Conservation (phyloP, 192 early-diverging fungal species). For the Pilaira anomala region DNA sequence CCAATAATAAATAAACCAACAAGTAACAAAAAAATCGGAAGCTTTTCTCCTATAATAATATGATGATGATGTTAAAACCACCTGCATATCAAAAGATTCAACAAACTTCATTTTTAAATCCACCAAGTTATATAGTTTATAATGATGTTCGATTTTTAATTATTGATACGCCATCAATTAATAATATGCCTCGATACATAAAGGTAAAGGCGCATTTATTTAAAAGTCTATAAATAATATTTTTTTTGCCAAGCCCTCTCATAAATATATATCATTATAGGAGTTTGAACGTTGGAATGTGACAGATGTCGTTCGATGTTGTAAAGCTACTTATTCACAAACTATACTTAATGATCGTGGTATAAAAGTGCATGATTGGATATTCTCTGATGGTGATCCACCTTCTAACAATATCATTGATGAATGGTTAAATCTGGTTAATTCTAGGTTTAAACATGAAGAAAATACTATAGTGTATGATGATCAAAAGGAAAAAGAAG, state of each 20-base stretch:
- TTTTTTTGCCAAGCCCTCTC: background rate
- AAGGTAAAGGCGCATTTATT: too few species aligned
- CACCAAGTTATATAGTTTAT: conserved; percentile 64
- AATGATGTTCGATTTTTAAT: conserved; percentile 71
- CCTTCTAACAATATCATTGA: conserved; percentile 58
- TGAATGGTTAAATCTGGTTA: conserved; percentile 70
- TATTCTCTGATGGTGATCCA: conserved; percentile 65
- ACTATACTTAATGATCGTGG: conserved; percentile 47
- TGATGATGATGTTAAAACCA: conserved; percentile 6
- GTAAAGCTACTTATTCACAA: conserved; percentile 75
- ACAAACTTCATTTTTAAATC: conserved; percentile 44
- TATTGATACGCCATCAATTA: conserved; percentile 71
- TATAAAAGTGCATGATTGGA: conserved; percentile 70
- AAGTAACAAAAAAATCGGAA: too few species aligned
- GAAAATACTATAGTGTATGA: background rate
- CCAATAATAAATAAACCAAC: too few species aligned
- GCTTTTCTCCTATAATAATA: too few species aligned
- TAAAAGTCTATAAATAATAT: background rate
- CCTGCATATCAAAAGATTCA: conserved; percentile 9
- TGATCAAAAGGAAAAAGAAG: background rate
- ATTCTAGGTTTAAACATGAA: conserved; percentile 40
- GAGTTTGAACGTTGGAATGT: conserved; percentile 65
- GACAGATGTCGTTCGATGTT: conserved; percentile 77
- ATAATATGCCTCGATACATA: conserved; percentile 62
- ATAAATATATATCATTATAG: conserved; percentile 29